Percentiles rank a stretch among this genome's conserved stretches.
phyloP scores from a whole-genome alignment of 2,329 filamentous ascomycete species.

The Torrubiella hemipterigena region DNA sequence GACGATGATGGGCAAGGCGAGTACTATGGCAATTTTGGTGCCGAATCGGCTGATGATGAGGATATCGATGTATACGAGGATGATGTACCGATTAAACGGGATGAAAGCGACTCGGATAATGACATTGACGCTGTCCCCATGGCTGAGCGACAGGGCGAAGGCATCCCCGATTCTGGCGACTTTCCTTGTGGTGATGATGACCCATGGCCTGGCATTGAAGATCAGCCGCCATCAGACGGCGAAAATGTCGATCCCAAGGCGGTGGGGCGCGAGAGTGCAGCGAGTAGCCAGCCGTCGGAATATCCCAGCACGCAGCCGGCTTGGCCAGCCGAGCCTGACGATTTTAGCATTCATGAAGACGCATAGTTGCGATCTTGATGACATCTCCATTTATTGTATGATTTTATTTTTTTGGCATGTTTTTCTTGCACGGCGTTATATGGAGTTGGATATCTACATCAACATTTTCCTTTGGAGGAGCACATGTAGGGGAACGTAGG shows the following conservation, averaged over 20 bases:
- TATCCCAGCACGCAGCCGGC: slow-evolving; percentile 39
- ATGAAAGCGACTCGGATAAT: slow-evolving; percentile 22
- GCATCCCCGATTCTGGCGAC: slow-evolving; percentile 11
- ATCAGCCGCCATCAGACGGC: slow-evolving; percentile 31
- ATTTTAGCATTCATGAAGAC: slow-evolving; percentile 30
- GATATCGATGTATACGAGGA: slow-evolving; percentile 14
- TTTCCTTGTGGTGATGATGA: slow-evolving; percentile 34
- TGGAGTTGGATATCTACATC: too few relatives aligned
- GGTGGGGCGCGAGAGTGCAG: slow-evolving; percentile 19
- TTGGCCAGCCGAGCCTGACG: slow-evolving; percentile 20
- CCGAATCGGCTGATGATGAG: slow-evolving; percentile 12
- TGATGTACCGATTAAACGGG: slow-evolving; percentile 20
- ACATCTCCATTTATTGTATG: not conserved
- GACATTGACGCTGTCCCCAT: slow-evolving; percentile 15
- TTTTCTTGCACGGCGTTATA: too few relatives aligned
- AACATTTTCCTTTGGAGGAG: too few relatives aligned
- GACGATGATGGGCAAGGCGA: slow-evolving; percentile 20
- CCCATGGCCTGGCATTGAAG: slow-evolving; percentile 45
- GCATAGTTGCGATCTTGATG: slow-evolving; percentile 8
- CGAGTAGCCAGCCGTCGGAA: slow-evolving; percentile 42
- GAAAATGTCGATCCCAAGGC: slow-evolving; percentile 37
- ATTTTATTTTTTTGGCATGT: not conserved
- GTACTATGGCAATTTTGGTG: slow-evolving; percentile 8
- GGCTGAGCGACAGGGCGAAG: slow-evolving; percentile 12
- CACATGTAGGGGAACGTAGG: too few relatives aligned